phyloP scores from a whole-genome alignment of 805 yeast genomes.

The Hanseniaspora lindneri region DNA sequence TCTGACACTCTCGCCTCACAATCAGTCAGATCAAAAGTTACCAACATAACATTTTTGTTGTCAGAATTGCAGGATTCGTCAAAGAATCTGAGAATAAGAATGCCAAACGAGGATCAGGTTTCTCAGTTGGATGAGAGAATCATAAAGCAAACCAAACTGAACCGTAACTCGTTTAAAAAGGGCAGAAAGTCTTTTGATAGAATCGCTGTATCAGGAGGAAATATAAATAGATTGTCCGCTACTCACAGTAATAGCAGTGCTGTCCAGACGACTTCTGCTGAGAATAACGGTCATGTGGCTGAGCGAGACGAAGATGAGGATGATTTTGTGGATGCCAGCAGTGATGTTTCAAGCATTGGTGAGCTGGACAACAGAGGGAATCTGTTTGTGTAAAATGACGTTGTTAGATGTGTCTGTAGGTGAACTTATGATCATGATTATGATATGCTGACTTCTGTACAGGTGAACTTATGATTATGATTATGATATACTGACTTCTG shows the following conservation, averaged over 20 bases:
- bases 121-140: constrained; percentile 24
- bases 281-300: not conserved
- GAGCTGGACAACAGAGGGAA: constrained; percentile 15
- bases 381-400: not conserved
- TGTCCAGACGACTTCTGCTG: too few species aligned
- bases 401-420: not conserved
- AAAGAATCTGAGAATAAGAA: constrained; percentile 23
- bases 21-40: constrained; percentile 29
- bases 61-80: constrained; percentile 25
- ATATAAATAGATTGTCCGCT: not conserved
- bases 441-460: not conserved
- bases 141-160: constrained; percentile 8
- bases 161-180: constrained; percentile 3
- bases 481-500: too few species aligned
- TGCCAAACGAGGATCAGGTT: constrained; percentile 29
- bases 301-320: constrained; percentile 6
- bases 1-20: constrained; percentile 24
- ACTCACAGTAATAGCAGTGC: not conserved
- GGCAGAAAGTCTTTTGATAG: not conserved
- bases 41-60: constrained; percentile 29
- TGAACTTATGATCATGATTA: not conserved
- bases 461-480: not conserved
- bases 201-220: not conserved
- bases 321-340: constrained; percentile 15
- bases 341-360: constrained; percentile 15